Percentiles rank a stretch among this genome's conserved stretches.
phyloP scores from a whole-genome alignment of 2,329 filamentous ascomycete species.

The Fusarium annulatum region DNA sequence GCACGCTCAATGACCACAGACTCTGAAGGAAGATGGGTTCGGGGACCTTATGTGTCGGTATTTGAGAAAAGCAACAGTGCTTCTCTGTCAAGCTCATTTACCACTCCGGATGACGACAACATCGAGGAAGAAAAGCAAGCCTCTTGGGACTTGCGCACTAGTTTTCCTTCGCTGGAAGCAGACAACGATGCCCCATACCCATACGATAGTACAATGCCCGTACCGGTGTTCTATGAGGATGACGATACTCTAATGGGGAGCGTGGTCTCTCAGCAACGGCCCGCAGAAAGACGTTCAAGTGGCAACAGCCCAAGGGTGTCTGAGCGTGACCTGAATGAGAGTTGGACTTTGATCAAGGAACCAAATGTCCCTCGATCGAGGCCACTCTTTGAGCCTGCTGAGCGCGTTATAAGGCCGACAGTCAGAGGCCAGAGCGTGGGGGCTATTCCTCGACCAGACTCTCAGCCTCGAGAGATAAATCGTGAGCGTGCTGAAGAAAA shows the following conservation, averaged over 20 bases:
- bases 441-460: not conserved
- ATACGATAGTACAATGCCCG: constrained; percentile 29
- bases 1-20: constrained; percentile 32
- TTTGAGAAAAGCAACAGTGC: constrained; percentile 41
- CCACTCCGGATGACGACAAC: constrained; percentile 19
- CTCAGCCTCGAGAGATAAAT: not conserved
- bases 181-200: constrained; percentile 37
- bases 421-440: not conserved
- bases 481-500: constrained; percentile 25
- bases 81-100: constrained; percentile 31
- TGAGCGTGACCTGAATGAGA: not conserved
- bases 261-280: not conserved
- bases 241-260: not conserved
- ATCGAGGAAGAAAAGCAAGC: constrained; percentile 6
- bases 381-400: not conserved
- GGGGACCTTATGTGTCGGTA: constrained; percentile 40
- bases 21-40: constrained; percentile 13
- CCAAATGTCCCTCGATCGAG: not conserved
- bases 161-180: constrained; percentile 17
- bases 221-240: constrained; percentile 14
- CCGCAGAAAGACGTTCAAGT: not conserved
- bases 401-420: not conserved
- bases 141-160: constrained; percentile 19
- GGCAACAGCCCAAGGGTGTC: constrained; percentile 1
- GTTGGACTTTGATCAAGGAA: not conserved